These are phyloP conservation scores for Cytidiella melzeri DNA, from an alignment of 768 basidiomycete species.

Conservation along the genomic window DNA sequence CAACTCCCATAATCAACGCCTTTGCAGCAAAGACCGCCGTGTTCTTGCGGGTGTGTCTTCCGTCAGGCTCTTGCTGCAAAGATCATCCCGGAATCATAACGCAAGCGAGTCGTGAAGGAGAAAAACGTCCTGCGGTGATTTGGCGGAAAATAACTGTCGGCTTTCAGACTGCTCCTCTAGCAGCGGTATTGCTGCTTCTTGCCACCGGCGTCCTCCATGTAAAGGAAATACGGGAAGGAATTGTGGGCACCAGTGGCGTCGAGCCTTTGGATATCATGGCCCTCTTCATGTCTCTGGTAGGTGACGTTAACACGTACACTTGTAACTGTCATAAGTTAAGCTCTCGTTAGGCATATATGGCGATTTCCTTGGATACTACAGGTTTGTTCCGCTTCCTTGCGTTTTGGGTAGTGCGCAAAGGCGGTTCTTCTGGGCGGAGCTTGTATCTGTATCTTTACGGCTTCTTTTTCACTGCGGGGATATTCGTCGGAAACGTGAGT, in stretches of 20 bases:
- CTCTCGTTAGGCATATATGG: slow-evolving; percentile 61
- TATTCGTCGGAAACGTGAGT: slow-evolving; percentile 72
- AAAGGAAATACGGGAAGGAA: slow-evolving; percentile 60
- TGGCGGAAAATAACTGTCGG: slow-evolving; percentile 14
- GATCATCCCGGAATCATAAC: not conserved
- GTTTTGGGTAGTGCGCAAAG: slow-evolving; percentile 74
- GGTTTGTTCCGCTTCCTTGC: slow-evolving; percentile 84
- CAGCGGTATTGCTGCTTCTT: slow-evolving; percentile 25
- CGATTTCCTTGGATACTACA: slow-evolving; percentile 85
- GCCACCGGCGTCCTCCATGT: slow-evolving; percentile 25
- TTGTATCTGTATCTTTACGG: slow-evolving; percentile 79
- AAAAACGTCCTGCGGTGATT: slow-evolving; percentile 12
- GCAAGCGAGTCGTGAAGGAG: not conserved
- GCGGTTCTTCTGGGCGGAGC: slow-evolving; percentile 63
- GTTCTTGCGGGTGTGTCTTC: not conserved
- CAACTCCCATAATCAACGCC: not conserved
- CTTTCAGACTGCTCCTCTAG: slow-evolving; percentile 26
- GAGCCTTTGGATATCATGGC: slow-evolving; percentile 92
- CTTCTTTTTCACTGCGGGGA: slow-evolving; percentile 72
- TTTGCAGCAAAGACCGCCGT: not conserved
- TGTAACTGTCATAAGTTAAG: not conserved
- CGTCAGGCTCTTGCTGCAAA: not conserved
- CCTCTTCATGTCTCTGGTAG: slow-evolving; percentile 77
- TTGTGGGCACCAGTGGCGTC: slow-evolving; percentile 73
- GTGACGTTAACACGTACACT: not conserved